Evolutionary conservation across 1,284 basidiomycete species (phyloP).

Genomic region (Phylloporus gajari): DNA sequence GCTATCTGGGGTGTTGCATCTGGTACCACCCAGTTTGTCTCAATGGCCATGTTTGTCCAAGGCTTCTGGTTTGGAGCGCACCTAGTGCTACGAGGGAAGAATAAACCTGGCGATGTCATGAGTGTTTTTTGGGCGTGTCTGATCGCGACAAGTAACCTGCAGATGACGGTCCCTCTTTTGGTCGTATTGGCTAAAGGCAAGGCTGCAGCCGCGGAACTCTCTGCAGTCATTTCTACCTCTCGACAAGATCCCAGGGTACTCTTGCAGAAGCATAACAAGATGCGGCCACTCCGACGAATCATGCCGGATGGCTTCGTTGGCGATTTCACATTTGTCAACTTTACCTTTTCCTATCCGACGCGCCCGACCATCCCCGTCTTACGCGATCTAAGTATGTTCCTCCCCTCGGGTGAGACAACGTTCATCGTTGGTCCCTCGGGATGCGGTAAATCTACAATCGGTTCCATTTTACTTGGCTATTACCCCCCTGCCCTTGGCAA

Average conservation of each 20-base stretch:
- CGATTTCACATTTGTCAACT: constrained; percentile 83
- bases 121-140: constrained; percentile 97
- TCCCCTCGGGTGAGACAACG: constrained; percentile 80
- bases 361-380: constrained; percentile 66
- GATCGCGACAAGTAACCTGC: constrained; percentile 87
- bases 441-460: constrained; percentile 84
- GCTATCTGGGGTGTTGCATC: constrained; percentile 81
- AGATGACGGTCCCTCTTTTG: constrained; percentile 86
- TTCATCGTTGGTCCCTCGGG: constrained; percentile 86
- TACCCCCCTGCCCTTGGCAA: constrained; percentile 66
- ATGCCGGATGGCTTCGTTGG: constrained; percentile 71
- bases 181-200: constrained; percentile 88
- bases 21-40: constrained; percentile 79
- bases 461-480: constrained; percentile 80
- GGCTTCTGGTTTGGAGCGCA: constrained; percentile 96
- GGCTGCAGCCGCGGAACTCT: constrained; percentile 44
- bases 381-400: constrained; percentile 61
- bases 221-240: constrained; percentile 35
- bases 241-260: constrained; percentile 20
- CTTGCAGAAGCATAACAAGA: constrained; percentile 26
- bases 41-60: constrained; percentile 94
- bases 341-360: constrained; percentile 82
- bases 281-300: constrained; percentile 65
- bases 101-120: constrained; percentile 84
- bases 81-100: constrained; percentile 80